Base-by-base conservation (phyloP, 768 basidiomycete species). In the Kwoniella heveanensis region DNA sequence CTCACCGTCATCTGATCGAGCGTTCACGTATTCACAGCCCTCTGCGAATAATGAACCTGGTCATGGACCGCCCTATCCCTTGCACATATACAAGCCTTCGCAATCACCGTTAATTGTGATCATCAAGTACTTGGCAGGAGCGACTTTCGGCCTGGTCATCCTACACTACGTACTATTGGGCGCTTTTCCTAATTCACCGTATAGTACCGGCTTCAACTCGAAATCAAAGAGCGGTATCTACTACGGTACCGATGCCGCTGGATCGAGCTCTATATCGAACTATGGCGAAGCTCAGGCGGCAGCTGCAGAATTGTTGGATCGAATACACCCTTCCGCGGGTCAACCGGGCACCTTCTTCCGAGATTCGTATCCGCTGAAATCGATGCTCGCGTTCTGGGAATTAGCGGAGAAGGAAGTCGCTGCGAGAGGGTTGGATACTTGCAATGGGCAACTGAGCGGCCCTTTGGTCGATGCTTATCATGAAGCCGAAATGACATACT, bases 391-490 rank as follows among this genome's bases (percentile, higher is more conserved):
- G 0, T 73, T 70, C 26, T 71, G 66, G 63, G 57, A 71, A 17
- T 55, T 71, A 15, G 72, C 74, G 0, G 68, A 73, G 61, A 52
- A 60, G 32, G 72, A 76, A 39, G 61, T 73, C 13, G 25, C 50
- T 22, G 62, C 50, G 9, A 57, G 65, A 27, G 59, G 60, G 0
- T 47, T 69, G 36, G 74, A 73, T 52, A 73, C 74, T 2, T 76
- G 74, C 52, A 47, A 51, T 27, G 74, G 64, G 26, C 68, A 76
- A 44, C 55, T 76, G 10, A 60, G 69, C 25, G 13, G 62, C 21
- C 46, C 54, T 10, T 55, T 76, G 21, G 47, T 76, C 56, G 68
- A 73, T 22, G 70, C 70, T 8, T 76, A 76, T 58, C 68, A 68
- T 51, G 30, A 58, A 8, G 27, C 62, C 2, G 53, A 60, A 54